Evolutionary conservation across 1,284 basidiomycete genomes (phyloP), one percentile per base, ranked within the genome.

Genomic region (Phlebopus sp.): DNA sequence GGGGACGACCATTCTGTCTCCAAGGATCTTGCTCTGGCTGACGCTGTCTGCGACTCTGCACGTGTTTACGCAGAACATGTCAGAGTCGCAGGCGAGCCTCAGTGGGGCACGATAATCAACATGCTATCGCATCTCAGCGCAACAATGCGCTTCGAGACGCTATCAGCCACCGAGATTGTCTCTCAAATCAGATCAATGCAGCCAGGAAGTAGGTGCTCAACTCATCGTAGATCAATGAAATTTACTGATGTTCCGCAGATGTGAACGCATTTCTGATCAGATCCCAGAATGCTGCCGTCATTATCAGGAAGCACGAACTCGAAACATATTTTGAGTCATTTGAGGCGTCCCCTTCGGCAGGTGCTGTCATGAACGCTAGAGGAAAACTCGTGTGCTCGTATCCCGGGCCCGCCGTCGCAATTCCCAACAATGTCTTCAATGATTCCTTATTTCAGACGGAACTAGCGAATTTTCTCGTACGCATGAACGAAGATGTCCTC

Each of bases 341-440:
- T 34, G 66, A 74, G 45, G 55, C 59, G 5, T 60, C 60, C 7
- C 54, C 63, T 1, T 30, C 37, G 1, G 47, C 47, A 23, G 45
- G 29, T 3, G 42, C 40, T 4, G 55, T 72, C 14, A 66, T 64
- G 58, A 46, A 49, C 2, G 44, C 62, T 0, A 38, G 40, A 6
- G 72, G 69, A 17, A 74, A 69, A 39, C 61, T 72, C 8, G 11
- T 68, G 6, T 63, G 66, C 17, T 60, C 59, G 0, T 72, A 60
- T 35, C 71, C 70, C 21, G 65, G 62, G 2, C 60, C 64, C 0
- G 62, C 64, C 7, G 55, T 67, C 27, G 54, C 55, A 9, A 41
- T 66, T 14, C 56, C 60, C 6, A 44, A 37, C 5, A 15, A 34
- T 6, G 37, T 57, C 0, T 53, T 60, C 21, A n/a, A 47, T 3